These are phyloP conservation scores for Jimgerdemannia flammicorona DNA, from an alignment of 192 early-diverging fungal genomes.

Conservation along the genomic window DNA sequence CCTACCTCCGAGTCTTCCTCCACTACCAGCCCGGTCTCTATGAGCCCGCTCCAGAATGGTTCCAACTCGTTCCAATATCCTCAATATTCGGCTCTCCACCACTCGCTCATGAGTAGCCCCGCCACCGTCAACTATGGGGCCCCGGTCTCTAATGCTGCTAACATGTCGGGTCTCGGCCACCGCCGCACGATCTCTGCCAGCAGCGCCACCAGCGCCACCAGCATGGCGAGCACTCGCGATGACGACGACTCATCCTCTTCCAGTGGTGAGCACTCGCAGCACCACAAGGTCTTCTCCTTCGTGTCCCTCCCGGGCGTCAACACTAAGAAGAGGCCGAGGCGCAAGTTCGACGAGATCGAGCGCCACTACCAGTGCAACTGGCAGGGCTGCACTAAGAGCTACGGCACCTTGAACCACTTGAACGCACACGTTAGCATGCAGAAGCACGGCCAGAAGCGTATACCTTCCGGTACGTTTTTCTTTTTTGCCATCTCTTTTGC, in stretches of 20 bases:
- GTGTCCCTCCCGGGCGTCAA: slow-evolving; percentile 51
- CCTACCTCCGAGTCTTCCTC: too few relatives aligned
- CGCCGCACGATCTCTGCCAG: too few relatives aligned
- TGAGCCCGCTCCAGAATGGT: too few relatives aligned
- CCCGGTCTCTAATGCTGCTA: too few relatives aligned
- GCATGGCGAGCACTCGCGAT: too few relatives aligned
- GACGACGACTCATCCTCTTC: not conserved
- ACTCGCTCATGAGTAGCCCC: too few relatives aligned
- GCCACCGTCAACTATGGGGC: too few relatives aligned
- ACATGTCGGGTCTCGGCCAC: too few relatives aligned
- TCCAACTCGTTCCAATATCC: too few relatives aligned
- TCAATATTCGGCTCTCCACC: too few relatives aligned
- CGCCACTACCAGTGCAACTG: slow-evolving; percentile 58
- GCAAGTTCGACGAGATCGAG: slow-evolving; percentile 64
- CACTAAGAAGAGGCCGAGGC: slow-evolving; percentile 53
- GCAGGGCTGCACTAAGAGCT: slow-evolving; percentile 52
- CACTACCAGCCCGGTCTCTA: too few relatives aligned
- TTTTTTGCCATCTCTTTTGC: not conserved
- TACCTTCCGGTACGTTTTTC: slow-evolving; percentile 32
- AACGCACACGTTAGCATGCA: slow-evolving; percentile 70
- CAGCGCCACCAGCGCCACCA: too few relatives aligned
- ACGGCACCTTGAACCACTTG: slow-evolving; percentile 64
- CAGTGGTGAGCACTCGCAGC: slow-evolving; percentile 1
- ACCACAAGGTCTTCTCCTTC: slow-evolving; percentile 47
- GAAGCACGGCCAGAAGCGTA: slow-evolving; percentile 54